Base-by-base conservation (phyloP, 2,329 filamentous ascomycete species). In the Trichoderma koningiopsis region DNA sequence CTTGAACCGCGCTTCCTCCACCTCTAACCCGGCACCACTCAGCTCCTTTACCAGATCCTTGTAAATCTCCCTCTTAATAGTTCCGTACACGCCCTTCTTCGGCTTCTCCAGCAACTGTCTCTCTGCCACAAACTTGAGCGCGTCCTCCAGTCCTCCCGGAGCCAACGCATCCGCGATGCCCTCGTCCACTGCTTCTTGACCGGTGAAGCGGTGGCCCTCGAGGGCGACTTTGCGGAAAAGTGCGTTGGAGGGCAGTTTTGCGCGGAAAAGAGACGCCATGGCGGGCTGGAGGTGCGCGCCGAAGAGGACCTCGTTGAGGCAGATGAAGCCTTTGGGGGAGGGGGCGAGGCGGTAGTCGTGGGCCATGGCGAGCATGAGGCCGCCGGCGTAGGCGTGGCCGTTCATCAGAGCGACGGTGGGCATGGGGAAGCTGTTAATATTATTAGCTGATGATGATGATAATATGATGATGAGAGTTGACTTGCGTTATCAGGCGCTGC, bases 301-400 rank as follows among this genome's bases (percentile, higher is more conserved):
- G 71, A 96, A 91, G 73, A 94, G 89, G 16, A 96, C 84, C 81
- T 96, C 92, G 79, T 95, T 95, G 73, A 96, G 82, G 79, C 92
- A 95, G 49, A 92, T 79, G 79, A 88, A 94, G n/a, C 92, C 93
- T 24, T 86, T 84, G 1, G 84, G 76, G 0, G 90, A 86, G 76
- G 91, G 91, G 82, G 92, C 91, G 73, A 96, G 84, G 33, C 93
- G 88, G 82, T 96, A 96, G 81, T 95, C 92, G 80, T 94, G 92
- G 80, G 91, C 88, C 87, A 93, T 92, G 70, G 91, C 88, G 11
- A 91, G 83, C 89, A 96, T 94, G 71, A 94, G 83, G n/a, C 91
- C 92, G 57, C 88, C 92, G 6, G 92, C 93, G 78, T 94, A 96
- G 67, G 90, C 88, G 79, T 96, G 93, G 27, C 92, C 92, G 74